Base-by-base conservation (phyloP, 2,329 filamentous ascomycete species). In the Pseudocercospora eumusae region DNA sequence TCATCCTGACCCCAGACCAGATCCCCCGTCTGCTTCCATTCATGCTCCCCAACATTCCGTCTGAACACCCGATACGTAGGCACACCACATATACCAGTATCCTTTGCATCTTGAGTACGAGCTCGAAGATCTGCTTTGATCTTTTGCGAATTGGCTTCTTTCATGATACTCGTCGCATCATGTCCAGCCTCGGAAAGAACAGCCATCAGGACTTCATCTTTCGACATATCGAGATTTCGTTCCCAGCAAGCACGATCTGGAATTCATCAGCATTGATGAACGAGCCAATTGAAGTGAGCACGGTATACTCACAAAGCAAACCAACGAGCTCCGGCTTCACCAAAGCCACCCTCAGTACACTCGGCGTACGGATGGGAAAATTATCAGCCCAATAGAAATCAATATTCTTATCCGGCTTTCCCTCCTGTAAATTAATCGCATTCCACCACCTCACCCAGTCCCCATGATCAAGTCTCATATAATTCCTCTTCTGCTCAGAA, bases 371-470 rank as follows among this genome's bases (percentile, higher is more conserved):
- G 23, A 69, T 68, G 1, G 67, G 67, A 25, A 69, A 68, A 2
- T 56, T 60, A 15, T 69, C 67, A 10, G 66, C 64, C 66, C 67
- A 69, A 53, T 68, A 62, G 36, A 69, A 69, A 27, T 64, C 62
- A 8, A 69, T 65, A 20, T 59, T 55, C 56, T 62, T 62, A 21
- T 68, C 63, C 13, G 56, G 61, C 2, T 42, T 55, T n/a, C 64
- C 67, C 11, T 66, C 57, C 18, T 69, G 67, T 4, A 53, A 23
- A 27, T 68, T 69, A 13, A 68, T 61, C 4, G 64, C 66, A 59
- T 69, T 69, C 67, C 67, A 69, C 64, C 64, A 69, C 27, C 67
- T 59, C 4, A 66, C 61, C 67, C 66, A 69, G 36, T 69, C 67
- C 2, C 59, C 33, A 49, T 68, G 67, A 49, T 69, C 67, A 9